Base-by-base conservation (phyloP, 1,284 basidiomycete genomes). In the Apiotrichum brassicae region DNA sequence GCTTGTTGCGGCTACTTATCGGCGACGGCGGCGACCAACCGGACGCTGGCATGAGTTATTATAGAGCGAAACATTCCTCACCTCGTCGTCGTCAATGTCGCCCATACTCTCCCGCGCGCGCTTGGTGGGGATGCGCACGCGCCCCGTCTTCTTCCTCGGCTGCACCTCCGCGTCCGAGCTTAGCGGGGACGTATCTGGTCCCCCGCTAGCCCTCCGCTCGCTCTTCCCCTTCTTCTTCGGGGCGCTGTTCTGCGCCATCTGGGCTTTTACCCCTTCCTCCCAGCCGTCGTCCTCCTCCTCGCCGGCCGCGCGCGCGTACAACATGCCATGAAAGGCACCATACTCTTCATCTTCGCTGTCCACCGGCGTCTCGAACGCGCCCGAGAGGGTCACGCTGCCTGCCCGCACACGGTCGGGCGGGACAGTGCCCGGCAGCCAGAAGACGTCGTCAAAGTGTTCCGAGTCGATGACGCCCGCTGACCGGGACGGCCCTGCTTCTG, bases 351-450 rank as follows among this genome's bases (percentile, higher is more conserved):
- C 51, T 24, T 43, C 43, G 20, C 40, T 37, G 30, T 49, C 48
- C 22, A n/a, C 25, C 6, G 37, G 34, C 12, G 34, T 37, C 7
- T 34, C 49, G n/a, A n/a, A 20, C 8, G 18, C 33, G 34, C 41
- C 49, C 8, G 39, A 45, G 14, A 36, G 28, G 8, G 32, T 32
- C 30, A 37, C n/a, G n/a, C 22, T 6, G 26, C 43, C 30, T 23
- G 26, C 14, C 1, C 45, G 41, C 20, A 20, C 20, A 20, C 42
- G 20, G 20, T 34, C 28, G n/a, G 42, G 30, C 30, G 42, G 30
- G n/a, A 43, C 42, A 14, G 22, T 35, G n/a, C 43, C 43, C 3
- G 56, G 56, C 8, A 58, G 49, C 33, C 52, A 48, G 39, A 58
- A 58, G 20, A 14, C 30, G 18, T 44, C 36, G 33, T 35, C 45